Percentiles rank a stretch among this genome's conserved stretches.
These are phyloP conservation scores for Zygnema cylindricum DNA, from an alignment of 139 green algal species.

Conservation along the genomic window DNA sequence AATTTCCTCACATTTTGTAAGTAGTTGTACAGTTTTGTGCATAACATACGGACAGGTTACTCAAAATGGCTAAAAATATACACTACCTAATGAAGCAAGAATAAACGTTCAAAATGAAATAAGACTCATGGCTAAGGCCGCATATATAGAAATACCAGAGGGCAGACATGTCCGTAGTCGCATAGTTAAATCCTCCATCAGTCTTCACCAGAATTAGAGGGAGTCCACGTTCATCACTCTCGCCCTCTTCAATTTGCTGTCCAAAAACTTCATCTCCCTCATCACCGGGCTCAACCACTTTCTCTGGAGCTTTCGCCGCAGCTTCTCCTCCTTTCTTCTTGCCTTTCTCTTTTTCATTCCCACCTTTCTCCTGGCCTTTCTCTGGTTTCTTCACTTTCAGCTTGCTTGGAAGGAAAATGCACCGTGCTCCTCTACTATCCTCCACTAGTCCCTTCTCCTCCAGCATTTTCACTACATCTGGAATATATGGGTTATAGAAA, in stretches of 20 bases:
- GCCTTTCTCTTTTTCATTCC: constrained; percentile 55
- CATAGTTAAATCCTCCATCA: constrained; percentile 96
- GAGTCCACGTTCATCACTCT: constrained; percentile 24
- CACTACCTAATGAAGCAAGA: background rate
- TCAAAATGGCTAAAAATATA: too few species aligned
- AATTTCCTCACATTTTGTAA: too few species aligned
- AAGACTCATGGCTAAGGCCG: background rate
- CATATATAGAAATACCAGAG: constrained; percentile 62
- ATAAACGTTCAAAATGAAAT: background rate
- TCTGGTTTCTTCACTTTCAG: constrained; percentile 87
- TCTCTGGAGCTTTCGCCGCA: background rate
- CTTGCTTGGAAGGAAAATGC: constrained; percentile 60
- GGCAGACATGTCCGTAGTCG: constrained; percentile 91
- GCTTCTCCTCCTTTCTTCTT: background rate
- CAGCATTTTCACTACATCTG: constrained; percentile 80
- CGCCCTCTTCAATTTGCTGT: constrained; percentile 68
- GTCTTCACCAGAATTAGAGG: constrained; percentile 95
- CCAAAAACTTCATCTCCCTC: background rate
- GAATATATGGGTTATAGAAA: constrained; percentile 96
- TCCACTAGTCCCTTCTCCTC: constrained; percentile 74
- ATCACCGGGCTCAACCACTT: background rate
- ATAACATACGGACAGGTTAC: too few species aligned
- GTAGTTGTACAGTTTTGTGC: too few species aligned
- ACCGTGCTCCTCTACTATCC: constrained; percentile 83
- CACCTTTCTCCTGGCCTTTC: constrained; percentile 82